Conservation (phyloP, 2,329 filamentous ascomycete genomes). For the Epicoccum sorghinum region DNA sequence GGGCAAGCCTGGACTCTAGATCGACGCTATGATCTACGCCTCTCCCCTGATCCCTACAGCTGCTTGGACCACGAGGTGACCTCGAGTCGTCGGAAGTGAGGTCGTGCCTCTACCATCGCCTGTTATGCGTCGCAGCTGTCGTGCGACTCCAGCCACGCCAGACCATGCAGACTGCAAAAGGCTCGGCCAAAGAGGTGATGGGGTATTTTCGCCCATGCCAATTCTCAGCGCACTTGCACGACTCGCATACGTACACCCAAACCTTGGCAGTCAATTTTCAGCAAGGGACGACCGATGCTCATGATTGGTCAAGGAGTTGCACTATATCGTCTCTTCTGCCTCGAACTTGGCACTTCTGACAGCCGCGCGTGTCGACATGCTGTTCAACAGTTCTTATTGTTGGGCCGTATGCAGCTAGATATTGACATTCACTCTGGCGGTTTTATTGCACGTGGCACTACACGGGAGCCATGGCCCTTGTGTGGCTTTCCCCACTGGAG, state of each 20-base stretch:
- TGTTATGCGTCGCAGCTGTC: slow-evolving; percentile 1
- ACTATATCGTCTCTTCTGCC: neutral
- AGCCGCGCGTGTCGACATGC: neutral
- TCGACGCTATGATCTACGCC: slow-evolving; percentile 3
- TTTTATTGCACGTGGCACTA: slow-evolving; percentile 8
- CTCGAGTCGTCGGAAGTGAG: neutral
- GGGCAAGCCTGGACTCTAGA: slow-evolving; percentile 1
- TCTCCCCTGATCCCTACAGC: slow-evolving; percentile 1
- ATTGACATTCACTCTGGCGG: slow-evolving; percentile 7
- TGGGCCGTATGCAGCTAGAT: neutral
- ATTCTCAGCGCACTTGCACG: slow-evolving; percentile 3
- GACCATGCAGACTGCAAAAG: neutral
- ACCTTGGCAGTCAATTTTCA: neutral
- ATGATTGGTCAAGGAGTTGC: slow-evolving; percentile 1
- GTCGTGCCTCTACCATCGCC: neutral
- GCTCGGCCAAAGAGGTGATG: neutral
- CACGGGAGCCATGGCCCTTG: neutral
- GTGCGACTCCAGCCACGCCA: slow-evolving; percentile 10
- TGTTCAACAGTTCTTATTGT: neutral
- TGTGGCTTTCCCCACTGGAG: slow-evolving; percentile 4
- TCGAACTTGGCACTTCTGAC: neutral
- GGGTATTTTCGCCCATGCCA: neutral
- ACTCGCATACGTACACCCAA: neutral
- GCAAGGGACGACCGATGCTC: slow-evolving; percentile 6
- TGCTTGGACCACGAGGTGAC: neutral